Evolutionary conservation across 1,139 yeast genomes (phyloP).

Genomic region (Kodamaea plutei): DNA sequence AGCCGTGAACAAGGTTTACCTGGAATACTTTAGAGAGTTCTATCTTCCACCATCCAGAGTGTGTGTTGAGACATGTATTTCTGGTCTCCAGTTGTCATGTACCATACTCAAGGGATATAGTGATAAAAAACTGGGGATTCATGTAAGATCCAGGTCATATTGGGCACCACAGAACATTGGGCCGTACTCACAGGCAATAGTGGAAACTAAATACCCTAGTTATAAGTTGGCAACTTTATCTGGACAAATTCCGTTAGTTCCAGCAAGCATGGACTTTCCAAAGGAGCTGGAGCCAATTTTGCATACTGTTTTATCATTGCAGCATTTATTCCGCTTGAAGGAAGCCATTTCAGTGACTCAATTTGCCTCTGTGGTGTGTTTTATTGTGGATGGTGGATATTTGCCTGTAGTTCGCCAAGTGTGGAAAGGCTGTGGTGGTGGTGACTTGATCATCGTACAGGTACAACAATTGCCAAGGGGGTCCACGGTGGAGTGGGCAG

Average conservation of each 20-base stretch:
- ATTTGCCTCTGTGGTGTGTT: constrained; percentile 52
- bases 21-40: constrained; percentile 48
- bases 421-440: constrained; percentile 10
- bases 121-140: constrained; percentile 58
- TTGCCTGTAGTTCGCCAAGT: constrained; percentile 13
- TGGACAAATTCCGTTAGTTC: constrained; percentile 88
- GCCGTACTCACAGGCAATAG: constrained; percentile 86
- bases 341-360: constrained; percentile 44
- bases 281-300: constrained; percentile 14
- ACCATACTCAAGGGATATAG: constrained; percentile 31
- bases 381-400: constrained; percentile 38
- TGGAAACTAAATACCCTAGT: constrained; percentile 33
- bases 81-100: constrained; percentile 58
- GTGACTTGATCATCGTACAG: constrained; percentile 47
- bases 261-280: constrained; percentile 57
- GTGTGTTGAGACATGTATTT: constrained; percentile 63
- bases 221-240: constrained; percentile 59
- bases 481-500: constrained; percentile 80
- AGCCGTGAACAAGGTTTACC: constrained; percentile 58
- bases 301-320: constrained; percentile 56
- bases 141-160: constrained; percentile 85
- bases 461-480: constrained; percentile 64
- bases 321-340: constrained; percentile 68
- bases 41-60: constrained; percentile 82
- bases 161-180: constrained; percentile 99